Evolutionary conservation across 768 basidiomycete genomes (phyloP).

Genomic region (Suillus spraguei): DNA sequence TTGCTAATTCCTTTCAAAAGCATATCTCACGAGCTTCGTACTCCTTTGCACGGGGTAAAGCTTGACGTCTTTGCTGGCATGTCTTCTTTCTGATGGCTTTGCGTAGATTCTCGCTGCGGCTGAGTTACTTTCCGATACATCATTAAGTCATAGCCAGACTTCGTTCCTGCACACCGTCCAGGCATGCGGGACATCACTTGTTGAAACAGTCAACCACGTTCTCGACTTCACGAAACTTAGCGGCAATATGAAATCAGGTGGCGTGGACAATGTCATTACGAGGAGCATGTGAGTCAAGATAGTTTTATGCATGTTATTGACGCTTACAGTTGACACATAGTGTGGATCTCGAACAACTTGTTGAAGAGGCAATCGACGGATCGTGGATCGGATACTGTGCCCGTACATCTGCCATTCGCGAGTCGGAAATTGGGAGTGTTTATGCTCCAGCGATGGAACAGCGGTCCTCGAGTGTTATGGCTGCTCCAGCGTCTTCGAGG

Average conservation of each 20-base stretch:
- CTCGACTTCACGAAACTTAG: slow-evolving; percentile 95
- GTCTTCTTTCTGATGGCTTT: slow-evolving; percentile 6
- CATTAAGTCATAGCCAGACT: slow-evolving; percentile 76
- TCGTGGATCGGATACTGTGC: slow-evolving; percentile 94
- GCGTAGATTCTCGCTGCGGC: slow-evolving; percentile 84
- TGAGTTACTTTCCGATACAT: slow-evolving; percentile 84
- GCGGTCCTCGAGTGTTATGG: slow-evolving; percentile 42
- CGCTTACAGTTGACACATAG: slow-evolving; percentile 27
- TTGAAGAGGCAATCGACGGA: slow-evolving; percentile 90
- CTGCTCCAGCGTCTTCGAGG: slow-evolving; percentile 33
- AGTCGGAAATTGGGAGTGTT: slow-evolving; percentile 88
- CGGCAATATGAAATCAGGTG: slow-evolving; percentile 79
- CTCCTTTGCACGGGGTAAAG: slow-evolving; percentile 86
- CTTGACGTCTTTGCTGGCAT: neutral
- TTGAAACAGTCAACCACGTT: slow-evolving; percentile 97
- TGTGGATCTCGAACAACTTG: slow-evolving; percentile 78
- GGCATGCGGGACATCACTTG: slow-evolving; percentile 92
- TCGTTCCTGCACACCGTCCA: slow-evolving; percentile 93
- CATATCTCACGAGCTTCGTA: slow-evolving; percentile 89
- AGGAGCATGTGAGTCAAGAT: slow-evolving; percentile 55
- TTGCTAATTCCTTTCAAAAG: slow-evolving; percentile 30
- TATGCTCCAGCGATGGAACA: slow-evolving; percentile 75
- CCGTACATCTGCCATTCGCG: slow-evolving; percentile 64
- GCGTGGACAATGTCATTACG: slow-evolving; percentile 74
- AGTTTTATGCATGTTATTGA: slow-evolving; percentile 1